These are phyloP conservation scores for Phlebopus sp. DNA, from an alignment of 1,284 basidiomycete species.

Conservation along the genomic window DNA sequence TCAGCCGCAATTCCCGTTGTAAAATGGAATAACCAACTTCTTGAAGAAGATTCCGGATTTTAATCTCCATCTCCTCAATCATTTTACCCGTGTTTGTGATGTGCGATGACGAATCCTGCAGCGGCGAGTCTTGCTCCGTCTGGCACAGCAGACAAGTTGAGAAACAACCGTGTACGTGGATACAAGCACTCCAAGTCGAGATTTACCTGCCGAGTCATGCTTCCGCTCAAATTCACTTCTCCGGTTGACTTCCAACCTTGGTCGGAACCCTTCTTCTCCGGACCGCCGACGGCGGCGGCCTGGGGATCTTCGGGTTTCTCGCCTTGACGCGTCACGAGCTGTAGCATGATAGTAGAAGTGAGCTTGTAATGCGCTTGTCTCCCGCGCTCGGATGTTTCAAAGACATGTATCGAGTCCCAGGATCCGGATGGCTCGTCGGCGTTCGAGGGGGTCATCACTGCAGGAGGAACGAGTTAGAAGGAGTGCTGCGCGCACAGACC, in stretches of 20 bases:
- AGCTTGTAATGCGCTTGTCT: constrained; percentile 95
- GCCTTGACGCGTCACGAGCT: constrained; percentile 66
- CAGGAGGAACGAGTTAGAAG: constrained; percentile 7
- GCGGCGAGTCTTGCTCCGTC: constrained; percentile 84
- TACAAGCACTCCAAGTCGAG: constrained; percentile 7
- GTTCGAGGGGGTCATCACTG: constrained; percentile 58
- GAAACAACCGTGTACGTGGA: constrained; percentile 6
- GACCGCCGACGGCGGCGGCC: constrained; percentile 19
- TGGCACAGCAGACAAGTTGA: constrained; percentile 31
- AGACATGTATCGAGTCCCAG: constrained; percentile 99
- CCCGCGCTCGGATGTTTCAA: constrained; percentile 89
- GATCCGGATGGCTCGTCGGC: constrained; percentile 69
- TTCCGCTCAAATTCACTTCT: constrained; percentile 86
- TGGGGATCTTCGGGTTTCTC: constrained; percentile 43
- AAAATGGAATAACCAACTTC: constrained; percentile 48
- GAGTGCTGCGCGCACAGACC: constrained; percentile 2
- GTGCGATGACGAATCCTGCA: constrained; percentile 78
- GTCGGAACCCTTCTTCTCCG: constrained; percentile 36
- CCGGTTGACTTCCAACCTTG: constrained; percentile 62
- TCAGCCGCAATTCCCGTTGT: constrained; percentile 6
- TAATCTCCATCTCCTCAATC: constrained; percentile 99
- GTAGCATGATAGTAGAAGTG: constrained; percentile 97
- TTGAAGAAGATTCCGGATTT: constrained; percentile 94
- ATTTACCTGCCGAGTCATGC: constrained; percentile 92
- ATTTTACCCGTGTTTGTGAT: constrained; percentile 90